phyloP scores from a whole-genome alignment of 768 basidiomycete species.

The Tulasnella sp. region DNA sequence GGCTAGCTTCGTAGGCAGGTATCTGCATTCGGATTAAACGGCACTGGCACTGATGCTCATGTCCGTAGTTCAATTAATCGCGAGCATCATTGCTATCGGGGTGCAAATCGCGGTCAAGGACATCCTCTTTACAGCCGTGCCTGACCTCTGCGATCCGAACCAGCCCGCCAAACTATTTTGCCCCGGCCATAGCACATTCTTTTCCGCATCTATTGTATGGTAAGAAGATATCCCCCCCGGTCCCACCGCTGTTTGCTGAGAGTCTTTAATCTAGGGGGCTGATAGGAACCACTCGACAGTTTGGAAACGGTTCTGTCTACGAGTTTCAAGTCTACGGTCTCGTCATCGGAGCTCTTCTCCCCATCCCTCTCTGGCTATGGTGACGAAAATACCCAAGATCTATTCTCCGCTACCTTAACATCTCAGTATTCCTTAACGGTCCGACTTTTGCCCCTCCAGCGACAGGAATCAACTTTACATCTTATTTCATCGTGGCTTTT shows the following conservation, averaged over 20 bases:
- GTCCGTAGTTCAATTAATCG: conserved; percentile 48
- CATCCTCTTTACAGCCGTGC: conserved; percentile 45
- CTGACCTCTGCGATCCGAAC: conserved; percentile 46
- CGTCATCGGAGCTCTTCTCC: conserved; percentile 48
- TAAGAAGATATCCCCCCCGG: conserved; percentile 36
- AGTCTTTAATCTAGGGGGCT: conserved; percentile 45
- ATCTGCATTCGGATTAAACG: background rate
- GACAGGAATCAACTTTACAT: conserved; percentile 52
- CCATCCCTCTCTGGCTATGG: conserved; percentile 49
- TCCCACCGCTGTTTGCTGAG: background rate
- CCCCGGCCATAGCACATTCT: conserved; percentile 40
- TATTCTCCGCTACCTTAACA: conserved; percentile 46
- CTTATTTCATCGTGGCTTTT: conserved; percentile 50
- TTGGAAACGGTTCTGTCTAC: conserved; percentile 47
- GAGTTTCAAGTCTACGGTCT: conserved; percentile 48
- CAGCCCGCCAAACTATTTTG: conserved; percentile 48
- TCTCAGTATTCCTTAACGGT: conserved; percentile 51
- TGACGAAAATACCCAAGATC: conserved; percentile 44
- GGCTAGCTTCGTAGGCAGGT: conserved; percentile 47
- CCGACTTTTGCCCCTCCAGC: conserved; percentile 50
- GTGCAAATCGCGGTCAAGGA: conserved; percentile 49
- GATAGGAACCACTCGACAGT: conserved; percentile 52
- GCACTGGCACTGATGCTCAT: background rate
- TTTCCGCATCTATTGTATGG: conserved; percentile 49
- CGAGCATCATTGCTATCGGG: conserved; percentile 44